Evolutionary conservation across 352 stramenopile genomes (phyloP).

Genomic region (Globisporangium uncinulatum): DNA sequence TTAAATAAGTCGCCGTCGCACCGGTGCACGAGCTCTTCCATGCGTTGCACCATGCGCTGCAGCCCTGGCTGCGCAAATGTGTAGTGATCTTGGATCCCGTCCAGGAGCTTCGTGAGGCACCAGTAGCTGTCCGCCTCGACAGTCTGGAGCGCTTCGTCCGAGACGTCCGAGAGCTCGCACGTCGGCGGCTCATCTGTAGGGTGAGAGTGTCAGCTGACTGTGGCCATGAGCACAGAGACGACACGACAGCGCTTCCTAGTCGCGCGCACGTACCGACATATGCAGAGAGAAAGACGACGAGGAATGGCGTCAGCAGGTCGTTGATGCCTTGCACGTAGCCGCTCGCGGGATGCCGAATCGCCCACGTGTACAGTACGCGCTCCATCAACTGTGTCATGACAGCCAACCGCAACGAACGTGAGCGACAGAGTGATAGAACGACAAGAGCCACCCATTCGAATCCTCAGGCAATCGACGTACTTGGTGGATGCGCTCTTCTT

Average conservation of each 20-base stretch:
- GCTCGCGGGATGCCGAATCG: slow-evolving; percentile 96
- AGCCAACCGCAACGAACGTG: not conserved
- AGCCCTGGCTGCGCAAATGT: slow-evolving; percentile 97
- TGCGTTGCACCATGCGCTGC: slow-evolving; percentile 96
- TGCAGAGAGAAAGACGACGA: slow-evolving; percentile 95
- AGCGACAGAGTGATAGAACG: not conserved
- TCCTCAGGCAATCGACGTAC: slow-evolving; percentile 20
- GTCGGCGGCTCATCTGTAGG: slow-evolving; percentile 60
- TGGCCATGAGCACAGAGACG: not conserved
- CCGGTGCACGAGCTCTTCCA: slow-evolving; percentile 96
- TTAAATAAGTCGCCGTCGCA: slow-evolving; percentile 94
- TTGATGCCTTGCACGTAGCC: slow-evolving; percentile 99
- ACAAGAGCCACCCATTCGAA: not conserved
- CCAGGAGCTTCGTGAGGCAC: slow-evolving; percentile 98
- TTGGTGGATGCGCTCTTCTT: slow-evolving; percentile 91
- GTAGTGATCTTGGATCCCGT: slow-evolving; percentile 99
- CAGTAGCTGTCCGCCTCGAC: slow-evolving; percentile 99
- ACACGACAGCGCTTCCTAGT: no score
- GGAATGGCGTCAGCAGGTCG: slow-evolving; percentile 96
- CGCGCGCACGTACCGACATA: slow-evolving; percentile 50
- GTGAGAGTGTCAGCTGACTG: no score
- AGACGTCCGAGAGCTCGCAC: slow-evolving; percentile 62
- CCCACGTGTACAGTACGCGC: slow-evolving; percentile 98
- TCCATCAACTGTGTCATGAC: slow-evolving; percentile 83
- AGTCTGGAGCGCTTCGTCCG: slow-evolving; percentile 60